Evolutionary conservation across 306 rosid genomes (phyloP).

Genomic region (Cicer pinnatifidum): DNA sequence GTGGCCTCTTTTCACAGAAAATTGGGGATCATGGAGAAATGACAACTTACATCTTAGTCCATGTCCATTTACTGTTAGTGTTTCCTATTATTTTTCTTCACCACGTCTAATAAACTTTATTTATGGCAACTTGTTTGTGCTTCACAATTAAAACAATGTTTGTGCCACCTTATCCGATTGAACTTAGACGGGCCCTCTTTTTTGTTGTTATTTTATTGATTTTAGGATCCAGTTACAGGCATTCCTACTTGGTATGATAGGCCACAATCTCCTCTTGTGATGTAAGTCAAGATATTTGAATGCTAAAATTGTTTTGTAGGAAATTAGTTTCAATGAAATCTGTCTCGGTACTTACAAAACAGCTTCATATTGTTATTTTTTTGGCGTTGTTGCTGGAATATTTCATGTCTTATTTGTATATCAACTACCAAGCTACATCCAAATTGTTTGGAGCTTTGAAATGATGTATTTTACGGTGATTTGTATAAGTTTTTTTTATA

Average conservation of each 20-base stretch:
- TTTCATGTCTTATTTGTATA: conserved; percentile 29
- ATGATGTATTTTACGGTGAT: conserved; percentile 27
- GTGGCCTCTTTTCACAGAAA: conserved; percentile 89
- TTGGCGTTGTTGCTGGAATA: conserved; percentile 32
- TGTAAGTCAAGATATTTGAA: conserved; percentile 55
- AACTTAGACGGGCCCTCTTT: conserved; percentile 20
- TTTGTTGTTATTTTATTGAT: conserved; percentile 33
- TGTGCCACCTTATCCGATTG: conserved; percentile 15
- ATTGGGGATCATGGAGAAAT: conserved; percentile 85
- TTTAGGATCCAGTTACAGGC: conserved; percentile 82
- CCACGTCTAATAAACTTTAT: conserved; percentile 25
- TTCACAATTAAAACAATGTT: not conserved
- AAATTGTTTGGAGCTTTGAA: conserved; percentile 18
- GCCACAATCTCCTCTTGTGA: conserved; percentile 65
- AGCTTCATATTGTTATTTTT: conserved; percentile 21
- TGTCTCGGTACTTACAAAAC: conserved; percentile 1
- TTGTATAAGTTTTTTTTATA: conserved; percentile 6
- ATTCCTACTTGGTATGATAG: conserved; percentile 75
- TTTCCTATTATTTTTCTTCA: conserved; percentile 19
- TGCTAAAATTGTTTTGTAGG: conserved; percentile 11
- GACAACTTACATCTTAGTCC: conserved; percentile 66
- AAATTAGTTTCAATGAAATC: conserved; percentile 9
- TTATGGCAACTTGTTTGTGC: conserved; percentile 24
- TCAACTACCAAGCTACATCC: not conserved
- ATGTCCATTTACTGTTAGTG: conserved; percentile 77